Evolutionary conservation across 192 early-diverging fungal species (phyloP), one percentile per base, ranked within the genome.

Genomic region (Coemansia sp.): DNA sequence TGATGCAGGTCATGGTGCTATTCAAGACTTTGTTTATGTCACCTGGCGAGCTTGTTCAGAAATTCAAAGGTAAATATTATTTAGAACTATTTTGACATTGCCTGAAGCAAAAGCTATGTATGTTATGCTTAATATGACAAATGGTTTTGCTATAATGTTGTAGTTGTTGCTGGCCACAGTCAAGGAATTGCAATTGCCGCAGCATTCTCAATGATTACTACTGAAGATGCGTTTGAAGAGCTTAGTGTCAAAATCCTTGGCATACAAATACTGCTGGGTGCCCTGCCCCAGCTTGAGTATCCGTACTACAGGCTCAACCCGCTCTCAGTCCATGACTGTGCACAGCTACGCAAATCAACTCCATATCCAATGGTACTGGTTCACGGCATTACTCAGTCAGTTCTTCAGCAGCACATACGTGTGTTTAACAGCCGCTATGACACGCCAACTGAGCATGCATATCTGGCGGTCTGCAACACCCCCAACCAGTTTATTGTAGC

Each of bases 111-210:
- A 1, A 21, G 1, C 21, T 1, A 21, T 21, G 9, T 18, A 15
- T 18, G 21, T 3, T 25, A 18, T 48, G 21, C n/a, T 38, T n/a
- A n/a, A n/a, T n/a, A n/a, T n/a, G n/a, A n/a, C n/a, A n/a, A n/a
- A n/a, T n/a, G n/a, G n/a, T n/a, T n/a, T n/a, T n/a, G n/a, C n/a
- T n/a, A n/a, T n/a, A n/a, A n/a, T n/a, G n/a, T n/a, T n/a, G n/a
- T n/a, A n/a, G 78, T 57, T 3, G 60, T 58, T 12, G 89, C 90
- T 51, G 96, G 94, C 42, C 96, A 98, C 74, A 90, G 87, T 56
- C 96, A 96, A 74, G 96, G 96, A 12, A 86, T 96, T 38, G 88
- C 91, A 53, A 84, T 88, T 5, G 93, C 96, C 3, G 84, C 91
- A 1, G 92, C 88, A 47, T 87, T 98, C 63, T 85, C 96, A 0